Conservation (phyloP, 2,329 filamentous ascomycete species). For the Fusarium sp. region DNA sequence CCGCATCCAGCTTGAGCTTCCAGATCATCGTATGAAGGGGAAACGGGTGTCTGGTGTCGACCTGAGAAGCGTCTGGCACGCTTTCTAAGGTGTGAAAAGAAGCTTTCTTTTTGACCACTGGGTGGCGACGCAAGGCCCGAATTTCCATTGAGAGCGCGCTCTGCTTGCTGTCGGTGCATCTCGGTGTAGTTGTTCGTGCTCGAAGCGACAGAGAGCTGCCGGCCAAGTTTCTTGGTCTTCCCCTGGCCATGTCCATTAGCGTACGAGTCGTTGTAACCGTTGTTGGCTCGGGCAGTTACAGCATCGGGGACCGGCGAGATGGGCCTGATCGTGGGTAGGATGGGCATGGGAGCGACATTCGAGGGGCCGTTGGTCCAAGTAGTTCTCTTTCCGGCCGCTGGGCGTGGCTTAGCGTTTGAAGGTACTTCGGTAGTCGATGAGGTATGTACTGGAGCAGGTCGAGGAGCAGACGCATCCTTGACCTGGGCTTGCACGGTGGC, state of each 20-base stretch:
- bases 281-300: constrained; percentile 88
- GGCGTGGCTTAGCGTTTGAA: constrained; percentile 49
- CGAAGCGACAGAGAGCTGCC: constrained; percentile 92
- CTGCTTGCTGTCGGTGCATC: constrained; percentile 89
- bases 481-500: constrained; percentile 59
- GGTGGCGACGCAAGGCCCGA: constrained; percentile 81
- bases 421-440: constrained; percentile 56
- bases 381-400: constrained; percentile 80
- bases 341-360: constrained; percentile 91
- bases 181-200: constrained; percentile 94
- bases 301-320: constrained; percentile 97
- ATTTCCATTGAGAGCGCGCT: constrained; percentile 88
- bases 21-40: constrained; percentile 84
- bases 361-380: constrained; percentile 91
- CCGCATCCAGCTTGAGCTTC: constrained; percentile 94
- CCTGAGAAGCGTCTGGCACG: constrained; percentile 92
- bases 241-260: constrained; percentile 63
- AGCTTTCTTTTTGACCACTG: constrained; percentile 89
- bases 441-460: constrained; percentile 59
- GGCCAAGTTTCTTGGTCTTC: constrained; percentile 91
- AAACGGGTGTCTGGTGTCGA: constrained; percentile 84
- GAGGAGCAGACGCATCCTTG: constrained; percentile 61
- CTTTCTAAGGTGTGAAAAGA: constrained; percentile 97
- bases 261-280: constrained; percentile 65
- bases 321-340: constrained; percentile 92